phyloP scores from a whole-genome alignment of 192 early-diverging fungal genomes.

The Coemansia sp. region DNA sequence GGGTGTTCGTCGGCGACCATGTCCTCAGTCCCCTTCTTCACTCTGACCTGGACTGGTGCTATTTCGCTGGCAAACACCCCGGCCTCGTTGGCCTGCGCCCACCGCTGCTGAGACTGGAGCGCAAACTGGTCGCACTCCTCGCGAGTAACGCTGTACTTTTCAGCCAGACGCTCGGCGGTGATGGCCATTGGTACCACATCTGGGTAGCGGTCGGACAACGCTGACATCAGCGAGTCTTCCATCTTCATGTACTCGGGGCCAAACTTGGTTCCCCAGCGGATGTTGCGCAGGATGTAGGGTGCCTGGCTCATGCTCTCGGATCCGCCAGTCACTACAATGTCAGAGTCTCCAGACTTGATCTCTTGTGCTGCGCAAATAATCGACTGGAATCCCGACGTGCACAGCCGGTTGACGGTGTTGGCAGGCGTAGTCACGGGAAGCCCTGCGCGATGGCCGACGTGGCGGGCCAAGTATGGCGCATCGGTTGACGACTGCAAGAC shows the following conservation, averaged over 20 bases:
- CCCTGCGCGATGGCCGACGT: slow-evolving; percentile 87
- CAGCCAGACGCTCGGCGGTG: slow-evolving; percentile 90
- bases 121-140: slow-evolving; percentile 86
- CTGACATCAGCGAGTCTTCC: slow-evolving; percentile 85
- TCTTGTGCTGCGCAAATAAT: slow-evolving; percentile 95
- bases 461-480: slow-evolving; percentile 89
- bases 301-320: slow-evolving; percentile 94
- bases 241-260: slow-evolving; percentile 83
- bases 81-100: slow-evolving; percentile 75
- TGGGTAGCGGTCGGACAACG: slow-evolving; percentile 86
- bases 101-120: slow-evolving; percentile 80
- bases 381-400: slow-evolving; percentile 94
- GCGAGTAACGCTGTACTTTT: slow-evolving; percentile 80
- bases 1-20: slow-evolving; percentile 87
- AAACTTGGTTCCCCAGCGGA: slow-evolving; percentile 83
- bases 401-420: slow-evolving; percentile 92
- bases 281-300: slow-evolving; percentile 79
- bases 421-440: slow-evolving; percentile 85
- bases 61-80: slow-evolving; percentile 85
- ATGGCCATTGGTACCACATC: slow-evolving; percentile 87
- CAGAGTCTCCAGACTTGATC: slow-evolving; percentile 78
- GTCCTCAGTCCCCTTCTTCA: slow-evolving; percentile 64
- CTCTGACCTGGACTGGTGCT: slow-evolving; percentile 79
- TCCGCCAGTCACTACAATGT: slow-evolving; percentile 87
- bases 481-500: slow-evolving; percentile 83